Conservation (phyloP, 495 filamentous ascomycete genomes). For the Neurospora sp. region DNA sequence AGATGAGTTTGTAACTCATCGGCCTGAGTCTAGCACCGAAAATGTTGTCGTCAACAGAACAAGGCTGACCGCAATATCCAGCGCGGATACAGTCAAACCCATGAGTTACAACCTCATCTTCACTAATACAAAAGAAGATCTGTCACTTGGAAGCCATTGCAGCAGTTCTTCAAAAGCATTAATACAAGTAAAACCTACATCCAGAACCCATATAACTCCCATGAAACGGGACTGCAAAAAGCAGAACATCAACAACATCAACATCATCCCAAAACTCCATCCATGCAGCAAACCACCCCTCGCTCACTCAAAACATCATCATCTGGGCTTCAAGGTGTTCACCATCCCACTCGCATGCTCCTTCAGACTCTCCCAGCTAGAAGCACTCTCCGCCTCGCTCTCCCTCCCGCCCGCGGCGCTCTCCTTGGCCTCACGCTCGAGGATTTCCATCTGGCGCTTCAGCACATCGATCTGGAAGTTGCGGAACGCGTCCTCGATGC, state of each 20-base stretch:
- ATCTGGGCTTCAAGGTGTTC: background rate
- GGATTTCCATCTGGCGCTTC: conserved; percentile 41
- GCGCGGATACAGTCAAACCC: background rate
- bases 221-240: background rate
- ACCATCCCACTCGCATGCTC: conserved; percentile 4
- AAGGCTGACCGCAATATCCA: background rate
- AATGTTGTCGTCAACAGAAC: too few species aligned
- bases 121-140: background rate
- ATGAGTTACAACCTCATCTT: background rate
- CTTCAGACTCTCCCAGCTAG: conserved; percentile 10
- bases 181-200: background rate
- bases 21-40: too few species aligned
- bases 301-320: background rate
- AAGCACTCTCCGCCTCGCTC: conserved; percentile 1
- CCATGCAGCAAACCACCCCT: background rate
- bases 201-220: background rate
- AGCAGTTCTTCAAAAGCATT: background rate
- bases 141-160: background rate
- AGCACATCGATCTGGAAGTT: conserved; percentile 53
- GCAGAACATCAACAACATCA: background rate
- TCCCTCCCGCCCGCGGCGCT: background rate
- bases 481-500: conserved; percentile 56
- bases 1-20: too few species aligned
- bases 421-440: conserved; percentile 29
- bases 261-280: background rate